These are phyloP conservation scores for Gigaspora rosea DNA, from an alignment of 192 early-diverging fungal species.

Conservation along the genomic window DNA sequence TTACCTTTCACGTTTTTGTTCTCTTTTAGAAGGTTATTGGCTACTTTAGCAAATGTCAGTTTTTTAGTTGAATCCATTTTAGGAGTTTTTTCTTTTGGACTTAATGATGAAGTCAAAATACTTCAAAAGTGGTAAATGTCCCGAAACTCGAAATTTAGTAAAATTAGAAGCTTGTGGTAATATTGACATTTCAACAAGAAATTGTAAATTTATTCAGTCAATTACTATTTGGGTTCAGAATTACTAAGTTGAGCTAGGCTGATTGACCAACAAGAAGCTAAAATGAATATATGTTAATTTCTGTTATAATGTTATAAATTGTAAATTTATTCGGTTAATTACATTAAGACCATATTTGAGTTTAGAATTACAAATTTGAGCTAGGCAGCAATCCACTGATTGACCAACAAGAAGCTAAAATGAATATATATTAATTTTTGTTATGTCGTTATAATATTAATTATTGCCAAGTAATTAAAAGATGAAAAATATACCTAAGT, in stretches of 20 bases:
- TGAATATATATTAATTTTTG: constrained; percentile 1
- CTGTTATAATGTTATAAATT: no score
- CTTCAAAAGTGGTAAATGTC: constrained; percentile 81
- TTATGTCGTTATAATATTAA: no score
- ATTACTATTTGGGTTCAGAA: constrained; percentile 65
- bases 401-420: constrained; percentile 70
- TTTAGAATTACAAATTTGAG: constrained; percentile 59
- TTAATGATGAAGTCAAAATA: constrained; percentile 38
- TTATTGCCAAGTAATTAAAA: no score
- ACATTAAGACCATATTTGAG: constrained; percentile 70
- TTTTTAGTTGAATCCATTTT: background rate
- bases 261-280: constrained; percentile 75
- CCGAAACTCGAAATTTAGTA: constrained; percentile 72
- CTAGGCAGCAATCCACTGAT: constrained; percentile 71
- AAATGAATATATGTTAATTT: constrained; percentile 16
- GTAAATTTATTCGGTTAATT: constrained; percentile 85
- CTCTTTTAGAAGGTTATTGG: background rate
- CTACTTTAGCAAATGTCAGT: background rate
- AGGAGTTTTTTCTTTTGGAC: constrained; percentile 17
- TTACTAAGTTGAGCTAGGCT: constrained; percentile 63
- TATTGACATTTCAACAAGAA: constrained; percentile 85
- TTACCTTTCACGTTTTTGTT: background rate
- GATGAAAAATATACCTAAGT: constrained; percentile 62
- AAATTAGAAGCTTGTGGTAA: constrained; percentile 74
- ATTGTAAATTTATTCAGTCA: constrained; percentile 82